Percentiles rank a stretch among this genome's conserved stretches.
Conservation (phyloP, 208 protist species). For the Trichomonas tenax region DNA sequence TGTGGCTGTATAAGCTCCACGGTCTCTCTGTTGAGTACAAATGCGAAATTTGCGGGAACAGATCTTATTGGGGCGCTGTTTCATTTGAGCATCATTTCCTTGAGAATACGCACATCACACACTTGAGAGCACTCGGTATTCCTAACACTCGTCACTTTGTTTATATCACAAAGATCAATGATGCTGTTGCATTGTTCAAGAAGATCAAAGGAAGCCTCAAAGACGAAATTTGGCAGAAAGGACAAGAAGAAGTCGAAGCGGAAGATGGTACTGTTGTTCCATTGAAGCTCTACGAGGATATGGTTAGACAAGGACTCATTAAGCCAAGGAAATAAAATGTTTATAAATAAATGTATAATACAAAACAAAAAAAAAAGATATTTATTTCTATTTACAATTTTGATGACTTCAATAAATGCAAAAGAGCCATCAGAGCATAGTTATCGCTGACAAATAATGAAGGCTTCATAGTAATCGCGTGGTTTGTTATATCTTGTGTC, state of each 20-base stretch:
- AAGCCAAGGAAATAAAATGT: not conserved
- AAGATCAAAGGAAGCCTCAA: slow-evolving; percentile 34
- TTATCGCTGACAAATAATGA: too few relatives aligned
- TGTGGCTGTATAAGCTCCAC: slow-evolving; percentile 71
- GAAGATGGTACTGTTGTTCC: slow-evolving; percentile 59
- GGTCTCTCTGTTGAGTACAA: slow-evolving; percentile 64
- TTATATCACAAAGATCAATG: slow-evolving; percentile 62
- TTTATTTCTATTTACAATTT: too few relatives aligned
- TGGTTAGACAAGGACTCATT: slow-evolving; percentile 54
- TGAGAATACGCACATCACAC: slow-evolving; percentile 60
- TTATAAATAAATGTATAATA: too few relatives aligned
- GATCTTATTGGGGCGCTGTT: slow-evolving; percentile 57
- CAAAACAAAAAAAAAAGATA: too few relatives aligned
- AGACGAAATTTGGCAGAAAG: slow-evolving; percentile 37
- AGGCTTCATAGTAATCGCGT: too few relatives aligned
- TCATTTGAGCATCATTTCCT: slow-evolving; percentile 66
- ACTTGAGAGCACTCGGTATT: slow-evolving; percentile 61
- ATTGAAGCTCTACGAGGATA: slow-evolving; percentile 59
- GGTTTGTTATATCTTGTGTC: too few relatives aligned
- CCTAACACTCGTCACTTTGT: slow-evolving; percentile 65
- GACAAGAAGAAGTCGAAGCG: slow-evolving; percentile 68
- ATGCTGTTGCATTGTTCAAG: slow-evolving; percentile 50
- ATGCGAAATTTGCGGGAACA: slow-evolving; percentile 70
- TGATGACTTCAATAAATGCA: too few relatives aligned
- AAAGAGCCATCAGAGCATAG: too few relatives aligned